Evolutionary conservation across 1,284 basidiomycete species (phyloP).

Genomic region (Leucoagaricus sp.): DNA sequence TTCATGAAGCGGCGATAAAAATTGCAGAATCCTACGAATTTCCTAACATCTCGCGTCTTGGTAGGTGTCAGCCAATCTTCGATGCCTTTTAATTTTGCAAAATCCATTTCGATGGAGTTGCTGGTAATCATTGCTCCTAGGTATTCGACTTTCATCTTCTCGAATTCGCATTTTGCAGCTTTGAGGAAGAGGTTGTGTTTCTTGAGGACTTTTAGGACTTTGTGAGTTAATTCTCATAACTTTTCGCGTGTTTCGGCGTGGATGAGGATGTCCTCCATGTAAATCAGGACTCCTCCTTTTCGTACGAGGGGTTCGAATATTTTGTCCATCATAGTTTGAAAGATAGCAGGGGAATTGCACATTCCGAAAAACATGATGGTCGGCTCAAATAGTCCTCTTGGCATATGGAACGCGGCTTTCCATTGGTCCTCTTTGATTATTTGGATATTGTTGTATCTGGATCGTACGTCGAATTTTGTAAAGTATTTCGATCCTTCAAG

Average conservation of each 20-base stretch:
- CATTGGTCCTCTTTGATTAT: slow-evolving; percentile 12
- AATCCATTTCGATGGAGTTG: not conserved
- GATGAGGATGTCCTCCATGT: slow-evolving; percentile 25
- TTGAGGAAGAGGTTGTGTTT: slow-evolving; percentile 10
- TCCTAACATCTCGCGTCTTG: slow-evolving; percentile 20
- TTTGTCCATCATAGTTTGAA: slow-evolving; percentile 16
- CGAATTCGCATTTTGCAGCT: slow-evolving; percentile 8
- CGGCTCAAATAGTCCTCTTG: slow-evolving; percentile 8
- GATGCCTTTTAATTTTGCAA: slow-evolving; percentile 18
- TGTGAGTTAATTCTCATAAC: not conserved
- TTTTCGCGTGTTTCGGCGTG: slow-evolving; percentile 9
- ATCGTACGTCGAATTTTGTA: too few species aligned
- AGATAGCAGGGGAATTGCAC: slow-evolving; percentile 16
- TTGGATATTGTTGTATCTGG: too few species aligned
- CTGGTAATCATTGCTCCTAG: not conserved
- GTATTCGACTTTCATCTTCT: slow-evolving; percentile 6
- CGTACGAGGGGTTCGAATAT: slow-evolving; percentile 8
- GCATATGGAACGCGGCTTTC: slow-evolving; percentile 16
- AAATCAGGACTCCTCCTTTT: slow-evolving; percentile 14
- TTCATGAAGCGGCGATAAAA: slow-evolving; percentile 12
- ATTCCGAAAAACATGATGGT: slow-evolving; percentile 20
- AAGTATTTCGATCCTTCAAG: too few species aligned
- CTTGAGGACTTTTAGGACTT: slow-evolving; percentile 17
- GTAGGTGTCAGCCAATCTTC: slow-evolving; percentile 30
- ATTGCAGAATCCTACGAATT: slow-evolving; percentile 27